Evolutionary conservation across 805 yeast genomes (phyloP).

Genomic region (Hemisphaericaspora nanyangensis): DNA sequence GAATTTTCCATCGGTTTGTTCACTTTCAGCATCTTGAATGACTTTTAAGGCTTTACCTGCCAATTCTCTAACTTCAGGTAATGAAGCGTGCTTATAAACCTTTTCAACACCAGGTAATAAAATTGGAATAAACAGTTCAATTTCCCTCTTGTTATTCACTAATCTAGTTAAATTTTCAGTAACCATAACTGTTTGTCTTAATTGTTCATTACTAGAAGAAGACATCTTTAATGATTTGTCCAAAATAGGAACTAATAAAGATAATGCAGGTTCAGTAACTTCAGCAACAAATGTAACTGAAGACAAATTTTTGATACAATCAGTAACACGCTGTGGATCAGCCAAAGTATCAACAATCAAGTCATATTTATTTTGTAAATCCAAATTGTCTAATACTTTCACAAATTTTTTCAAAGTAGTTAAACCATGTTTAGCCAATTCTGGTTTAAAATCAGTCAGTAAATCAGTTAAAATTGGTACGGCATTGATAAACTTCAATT

Average conservation of each 20-base stretch:
- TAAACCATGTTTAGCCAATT: slow-evolving; percentile 81
- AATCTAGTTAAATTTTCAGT: slow-evolving; percentile 93
- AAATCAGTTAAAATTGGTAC: slow-evolving; percentile 85
- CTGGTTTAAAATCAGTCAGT: slow-evolving; percentile 96
- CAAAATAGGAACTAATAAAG: slow-evolving; percentile 87
- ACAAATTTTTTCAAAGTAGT: slow-evolving; percentile 68
- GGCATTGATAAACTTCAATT: slow-evolving; percentile 69
- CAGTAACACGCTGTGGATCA: slow-evolving; percentile 84
- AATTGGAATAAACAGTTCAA: slow-evolving; percentile 80
- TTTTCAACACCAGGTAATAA: slow-evolving; percentile 88
- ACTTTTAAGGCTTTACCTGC: slow-evolving; percentile 85
- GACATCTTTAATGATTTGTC: slow-evolving; percentile 84
- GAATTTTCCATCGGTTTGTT: slow-evolving; percentile 64
- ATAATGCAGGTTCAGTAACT: slow-evolving; percentile 92
- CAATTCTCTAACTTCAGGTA: slow-evolving; percentile 94
- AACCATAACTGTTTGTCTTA: slow-evolving; percentile 94
- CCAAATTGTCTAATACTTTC: slow-evolving; percentile 85
- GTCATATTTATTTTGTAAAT: slow-evolving; percentile 81
- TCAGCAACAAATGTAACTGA: slow-evolving; percentile 97
- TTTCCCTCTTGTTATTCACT: slow-evolving; percentile 90
- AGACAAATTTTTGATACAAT: slow-evolving; percentile 82
- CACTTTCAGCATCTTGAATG: slow-evolving; percentile 73
- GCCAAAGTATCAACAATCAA: slow-evolving; percentile 82
- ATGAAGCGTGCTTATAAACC: slow-evolving; percentile 84
- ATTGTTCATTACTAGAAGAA: slow-evolving; percentile 90